Percentiles rank a stretch among this genome's conserved stretches.
phyloP scores from a whole-genome alignment of 2,329 filamentous ascomycete species.

The Xylaria sp. region DNA sequence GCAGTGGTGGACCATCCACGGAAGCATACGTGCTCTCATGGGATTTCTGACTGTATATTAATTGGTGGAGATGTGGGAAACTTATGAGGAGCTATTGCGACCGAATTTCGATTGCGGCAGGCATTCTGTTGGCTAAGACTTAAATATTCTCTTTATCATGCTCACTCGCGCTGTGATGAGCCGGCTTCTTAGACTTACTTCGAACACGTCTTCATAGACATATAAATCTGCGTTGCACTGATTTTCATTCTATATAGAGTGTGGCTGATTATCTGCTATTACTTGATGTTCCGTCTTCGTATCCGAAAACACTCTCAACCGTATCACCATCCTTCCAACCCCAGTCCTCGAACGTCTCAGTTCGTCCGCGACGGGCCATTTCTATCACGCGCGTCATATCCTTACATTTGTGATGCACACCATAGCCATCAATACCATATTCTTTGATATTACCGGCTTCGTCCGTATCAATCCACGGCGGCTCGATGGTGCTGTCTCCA shows the following conservation, averaged over 20 bases:
- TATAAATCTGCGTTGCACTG: neutral
- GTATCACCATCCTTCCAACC: conserved; percentile 7
- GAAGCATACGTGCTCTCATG: neutral
- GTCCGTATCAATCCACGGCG: conserved; percentile 3
- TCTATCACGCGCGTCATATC: conserved; percentile 1
- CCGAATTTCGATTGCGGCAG: too few relatives aligned
- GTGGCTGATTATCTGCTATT: neutral
- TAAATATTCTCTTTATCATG: too few relatives aligned
- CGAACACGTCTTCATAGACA: neutral
- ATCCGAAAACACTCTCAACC: conserved; percentile 5
- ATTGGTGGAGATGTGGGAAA: neutral
- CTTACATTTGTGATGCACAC: conserved; percentile 13
- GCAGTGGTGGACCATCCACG: neutral
- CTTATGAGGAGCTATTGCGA: neutral
- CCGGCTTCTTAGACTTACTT: neutral
- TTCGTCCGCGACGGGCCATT: conserved; percentile 1
- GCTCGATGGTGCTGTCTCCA: conserved; percentile 10
- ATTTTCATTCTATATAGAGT: too few relatives aligned
- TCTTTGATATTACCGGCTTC: neutral
- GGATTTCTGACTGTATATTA: neutral
- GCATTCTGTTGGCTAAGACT: too few relatives aligned
- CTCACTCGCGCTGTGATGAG: neutral
- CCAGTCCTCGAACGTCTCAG: conserved; percentile 12
- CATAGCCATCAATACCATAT: conserved; percentile 4
- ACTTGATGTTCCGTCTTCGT: neutral